These are phyloP conservation scores for Boletus mariae DNA, from an alignment of 1,284 basidiomycete genomes.

Conservation along the genomic window DNA sequence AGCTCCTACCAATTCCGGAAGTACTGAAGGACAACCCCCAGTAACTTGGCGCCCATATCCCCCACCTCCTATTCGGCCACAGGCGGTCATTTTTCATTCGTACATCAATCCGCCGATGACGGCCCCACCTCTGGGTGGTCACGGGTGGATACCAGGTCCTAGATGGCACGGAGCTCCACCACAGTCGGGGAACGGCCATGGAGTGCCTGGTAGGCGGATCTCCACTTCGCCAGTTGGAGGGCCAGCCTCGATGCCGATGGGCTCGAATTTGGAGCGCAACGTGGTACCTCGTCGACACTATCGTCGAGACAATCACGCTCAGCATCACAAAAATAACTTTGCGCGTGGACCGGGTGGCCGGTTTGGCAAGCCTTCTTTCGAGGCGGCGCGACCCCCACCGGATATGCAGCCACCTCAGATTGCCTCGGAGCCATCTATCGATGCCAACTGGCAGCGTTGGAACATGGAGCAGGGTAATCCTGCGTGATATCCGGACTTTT, in stretches of 20 bases:
- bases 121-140: slow-evolving; percentile 18
- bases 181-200: slow-evolving; percentile 15
- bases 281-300: slow-evolving; percentile 29
- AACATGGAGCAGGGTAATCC: slow-evolving; percentile 10
- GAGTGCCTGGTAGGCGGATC: slow-evolving; percentile 15
- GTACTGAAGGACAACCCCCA: slow-evolving; percentile 24
- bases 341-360: slow-evolving; percentile 21
- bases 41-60: slow-evolving; percentile 30
- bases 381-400: slow-evolving; percentile 16
- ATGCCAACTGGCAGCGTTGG: slow-evolving; percentile 23
- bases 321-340: slow-evolving; percentile 26
- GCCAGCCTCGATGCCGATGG: slow-evolving; percentile 7
- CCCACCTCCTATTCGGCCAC: slow-evolving; percentile 26
- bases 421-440: slow-evolving; percentile 7
- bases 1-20: slow-evolving; percentile 13
- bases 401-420: slow-evolving; percentile 16
- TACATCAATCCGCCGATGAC: slow-evolving; percentile 26
- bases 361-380: slow-evolving; percentile 17
- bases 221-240: slow-evolving; percentile 18
- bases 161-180: slow-evolving; percentile 21
- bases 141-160: slow-evolving; percentile 29
- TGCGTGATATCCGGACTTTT: slow-evolving; percentile 3
- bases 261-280: slow-evolving; percentile 26
- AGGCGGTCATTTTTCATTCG: slow-evolving; percentile 29
- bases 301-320: slow-evolving; percentile 28